A percentile compares a stretch with the other conserved stretches of the same genome.
These are phyloP conservation scores for Spiraea crenata DNA, from an alignment of 331 rosid species.

Conservation along the genomic window DNA sequence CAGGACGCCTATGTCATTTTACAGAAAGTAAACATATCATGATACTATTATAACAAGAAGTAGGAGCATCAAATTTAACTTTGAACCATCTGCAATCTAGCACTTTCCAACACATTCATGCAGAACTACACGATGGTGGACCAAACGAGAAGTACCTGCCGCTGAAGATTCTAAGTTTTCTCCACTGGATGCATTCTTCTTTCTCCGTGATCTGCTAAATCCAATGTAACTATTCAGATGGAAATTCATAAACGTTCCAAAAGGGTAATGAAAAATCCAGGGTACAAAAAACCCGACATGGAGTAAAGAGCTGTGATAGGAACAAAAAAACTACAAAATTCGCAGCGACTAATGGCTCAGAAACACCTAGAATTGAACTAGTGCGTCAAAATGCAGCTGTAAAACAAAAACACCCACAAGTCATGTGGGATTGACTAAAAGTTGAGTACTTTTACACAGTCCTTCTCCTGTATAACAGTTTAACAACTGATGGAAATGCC, in stretches of 20 bases:
- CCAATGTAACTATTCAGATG: constrained; percentile 25
- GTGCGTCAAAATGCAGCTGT: background rate
- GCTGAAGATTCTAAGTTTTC: constrained; percentile 75
- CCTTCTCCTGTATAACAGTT: background rate
- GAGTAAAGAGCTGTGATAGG: constrained; percentile 3
- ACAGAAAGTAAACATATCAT: background rate
- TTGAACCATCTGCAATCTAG: background rate
- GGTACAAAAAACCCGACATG: background rate
- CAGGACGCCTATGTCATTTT: background rate
- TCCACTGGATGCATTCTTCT: constrained; percentile 81
- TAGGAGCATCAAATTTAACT: constrained; percentile 2
- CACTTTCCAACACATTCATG: background rate
- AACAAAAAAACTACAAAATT: background rate
- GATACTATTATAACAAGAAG: background rate
- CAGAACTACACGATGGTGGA: constrained; percentile 4
- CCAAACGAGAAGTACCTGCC: constrained; percentile 45
- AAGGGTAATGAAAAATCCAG: constrained; percentile 4
- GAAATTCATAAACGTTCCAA: background rate
- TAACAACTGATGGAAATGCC: background rate
- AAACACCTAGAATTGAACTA: too few relatives aligned
- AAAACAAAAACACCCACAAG: background rate
- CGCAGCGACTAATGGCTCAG: background rate
- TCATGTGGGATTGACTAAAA: constrained; percentile 4
- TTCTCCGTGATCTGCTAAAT: constrained; percentile 82
- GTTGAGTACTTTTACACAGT: background rate